Percentiles rank a stretch among this genome's conserved stretches.
These are phyloP conservation scores for Edaphochlamys debaryana DNA, from an alignment of 139 green algal species.

Conservation along the genomic window DNA sequence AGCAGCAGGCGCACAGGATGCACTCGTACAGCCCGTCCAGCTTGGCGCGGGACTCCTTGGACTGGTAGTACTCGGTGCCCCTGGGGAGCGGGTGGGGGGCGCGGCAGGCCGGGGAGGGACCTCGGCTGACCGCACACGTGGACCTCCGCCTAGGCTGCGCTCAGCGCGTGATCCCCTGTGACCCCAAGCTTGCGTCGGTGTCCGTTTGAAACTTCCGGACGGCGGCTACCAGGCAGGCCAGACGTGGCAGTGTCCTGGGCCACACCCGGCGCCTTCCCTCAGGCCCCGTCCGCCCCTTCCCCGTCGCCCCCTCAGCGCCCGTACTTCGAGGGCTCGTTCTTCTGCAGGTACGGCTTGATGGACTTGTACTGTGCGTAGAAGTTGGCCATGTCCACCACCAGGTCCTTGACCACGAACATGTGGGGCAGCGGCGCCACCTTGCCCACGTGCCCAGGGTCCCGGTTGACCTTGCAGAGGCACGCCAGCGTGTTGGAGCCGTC, in stretches of 20 bases:
- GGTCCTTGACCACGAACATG: conserved; percentile 98
- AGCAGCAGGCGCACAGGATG: conserved; percentile 99
- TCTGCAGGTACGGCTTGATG: conserved; percentile 97
- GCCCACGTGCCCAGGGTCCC: conserved; percentile 62
- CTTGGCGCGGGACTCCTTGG: conserved; percentile 91
- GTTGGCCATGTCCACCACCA: conserved; percentile 99
- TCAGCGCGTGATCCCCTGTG: no score
- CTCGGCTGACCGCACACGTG: no score
- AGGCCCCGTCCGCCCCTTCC: no score
- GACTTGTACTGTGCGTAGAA: conserved; percentile 99
- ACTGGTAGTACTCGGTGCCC: conserved; percentile 90
- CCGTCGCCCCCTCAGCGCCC: no score
- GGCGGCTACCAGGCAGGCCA: no score
- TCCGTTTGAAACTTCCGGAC: no score
- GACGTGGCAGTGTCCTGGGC: no score
- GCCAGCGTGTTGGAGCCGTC: conserved; percentile 96
- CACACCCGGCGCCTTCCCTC: no score
- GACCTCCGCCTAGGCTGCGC: no score
- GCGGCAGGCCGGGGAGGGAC: no score
- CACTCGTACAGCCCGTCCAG: conserved; percentile 99
- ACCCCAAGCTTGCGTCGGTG: no score
- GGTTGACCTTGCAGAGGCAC: conserved; percentile 92
- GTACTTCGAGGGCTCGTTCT: conserved; percentile 50
- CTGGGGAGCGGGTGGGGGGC: conserved; percentile 21
- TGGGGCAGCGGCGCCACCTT: conserved; percentile 96